Percentiles rank a stretch among this genome's conserved stretches.
phyloP scores from a whole-genome alignment of 2,329 filamentous ascomycete species.

The Monilinia aucupariae region DNA sequence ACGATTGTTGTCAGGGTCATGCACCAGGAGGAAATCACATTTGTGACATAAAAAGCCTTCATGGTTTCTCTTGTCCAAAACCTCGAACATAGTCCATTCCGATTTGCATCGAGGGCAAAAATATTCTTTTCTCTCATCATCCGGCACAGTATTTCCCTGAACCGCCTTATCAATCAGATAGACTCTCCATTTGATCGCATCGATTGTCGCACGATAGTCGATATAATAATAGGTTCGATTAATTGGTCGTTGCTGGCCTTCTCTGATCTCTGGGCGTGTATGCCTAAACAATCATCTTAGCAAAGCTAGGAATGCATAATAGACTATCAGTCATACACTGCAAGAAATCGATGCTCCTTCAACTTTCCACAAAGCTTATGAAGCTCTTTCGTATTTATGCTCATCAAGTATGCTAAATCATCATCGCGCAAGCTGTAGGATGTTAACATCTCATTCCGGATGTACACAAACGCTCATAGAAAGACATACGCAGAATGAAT shows the following conservation, averaged over 20 bases:
- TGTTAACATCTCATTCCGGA: constrained; percentile 29
- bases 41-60: constrained; percentile 77
- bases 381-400: constrained; percentile 85
- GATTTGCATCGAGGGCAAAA: constrained; percentile 75
- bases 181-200: constrained; percentile 92
- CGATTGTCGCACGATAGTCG: constrained; percentile 88
- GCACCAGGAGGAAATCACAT: constrained; percentile 61
- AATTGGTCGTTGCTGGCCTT: constrained; percentile 74
- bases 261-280: constrained; percentile 69
- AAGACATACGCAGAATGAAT: constrained; percentile 61
- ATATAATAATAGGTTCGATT: constrained; percentile 96
- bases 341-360: constrained; percentile 78
- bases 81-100: constrained; percentile 86
- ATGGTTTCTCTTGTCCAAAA: constrained; percentile 64
- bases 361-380: constrained; percentile 84
- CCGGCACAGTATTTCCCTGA: constrained; percentile 74
- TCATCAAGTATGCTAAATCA: constrained; percentile 80
- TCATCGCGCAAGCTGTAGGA: constrained; percentile 66
- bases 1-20: constrained; percentile 61
- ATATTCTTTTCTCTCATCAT: constrained; percentile 86
- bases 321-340: constrained; percentile 53
- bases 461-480: constrained; percentile 11
- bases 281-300: constrained; percentile 43
- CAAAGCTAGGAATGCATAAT: constrained; percentile 9
- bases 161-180: constrained; percentile 85